phyloP scores from a whole-genome alignment of 2,329 filamentous ascomycete species.

The Trichoderma sp. region DNA sequence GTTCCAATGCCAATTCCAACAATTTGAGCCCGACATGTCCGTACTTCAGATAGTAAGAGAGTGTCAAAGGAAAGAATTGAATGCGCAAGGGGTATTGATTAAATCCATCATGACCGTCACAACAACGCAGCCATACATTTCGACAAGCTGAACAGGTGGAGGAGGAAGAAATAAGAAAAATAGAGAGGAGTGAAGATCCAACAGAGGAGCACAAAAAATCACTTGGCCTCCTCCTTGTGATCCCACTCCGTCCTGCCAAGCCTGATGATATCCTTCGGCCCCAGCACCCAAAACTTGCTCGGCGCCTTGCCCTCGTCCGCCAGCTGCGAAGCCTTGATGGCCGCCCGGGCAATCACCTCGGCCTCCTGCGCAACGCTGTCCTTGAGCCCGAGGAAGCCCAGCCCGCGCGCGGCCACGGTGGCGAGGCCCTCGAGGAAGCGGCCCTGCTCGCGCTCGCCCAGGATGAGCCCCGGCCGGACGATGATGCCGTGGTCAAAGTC shows the following conservation, averaged over 20 bases:
- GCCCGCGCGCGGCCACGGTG: conserved; percentile 55
- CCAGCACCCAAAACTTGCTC: conserved; percentile 63
- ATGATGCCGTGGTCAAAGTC: conserved; percentile 80
- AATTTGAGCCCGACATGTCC: not conserved
- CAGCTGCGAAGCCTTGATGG: conserved; percentile 61
- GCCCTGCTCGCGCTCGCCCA: conserved; percentile 67
- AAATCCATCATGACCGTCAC: not conserved
- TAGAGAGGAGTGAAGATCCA: not conserved
- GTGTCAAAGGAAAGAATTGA: not conserved
- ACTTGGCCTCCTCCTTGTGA: conserved; percentile 2
- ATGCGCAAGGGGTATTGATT: not conserved
- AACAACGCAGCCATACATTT: not conserved
- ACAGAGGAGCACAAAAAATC: not conserved
- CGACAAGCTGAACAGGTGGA: not conserved
- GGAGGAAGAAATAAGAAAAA: not conserved
- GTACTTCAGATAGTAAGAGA: not conserved
- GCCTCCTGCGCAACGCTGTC: conserved; percentile 74
- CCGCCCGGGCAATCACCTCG: conserved; percentile 69
- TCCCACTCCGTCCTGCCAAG: conserved; percentile 64
- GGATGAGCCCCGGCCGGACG: conserved; percentile 71
- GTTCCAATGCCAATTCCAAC: not conserved
- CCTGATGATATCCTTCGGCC: conserved; percentile 63
- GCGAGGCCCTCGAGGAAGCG: conserved; percentile 61
- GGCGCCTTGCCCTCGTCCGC: conserved; percentile 62
- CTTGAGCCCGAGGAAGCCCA: conserved; percentile 61